Conservation (phyloP, 441 rosid genomes). For the Pelargonium exstipulatum region DNA sequence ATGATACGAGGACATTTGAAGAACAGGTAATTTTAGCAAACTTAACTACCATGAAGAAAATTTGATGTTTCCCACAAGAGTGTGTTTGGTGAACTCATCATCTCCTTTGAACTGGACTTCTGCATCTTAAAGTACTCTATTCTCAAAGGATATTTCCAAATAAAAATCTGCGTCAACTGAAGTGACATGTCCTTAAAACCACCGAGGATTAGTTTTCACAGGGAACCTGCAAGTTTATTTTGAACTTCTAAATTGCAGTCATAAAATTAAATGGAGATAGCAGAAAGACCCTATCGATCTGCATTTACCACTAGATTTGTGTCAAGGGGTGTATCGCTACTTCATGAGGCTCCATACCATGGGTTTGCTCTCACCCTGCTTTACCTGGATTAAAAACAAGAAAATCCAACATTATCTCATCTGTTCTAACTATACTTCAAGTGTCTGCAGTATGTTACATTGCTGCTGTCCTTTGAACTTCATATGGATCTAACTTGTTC, state of each 20-base stretch:
- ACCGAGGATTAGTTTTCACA: not conserved
- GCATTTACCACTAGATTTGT: no score
- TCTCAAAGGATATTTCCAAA: not conserved
- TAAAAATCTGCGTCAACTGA: not conserved
- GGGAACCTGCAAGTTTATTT: not conserved
- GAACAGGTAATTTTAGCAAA: slow-evolving; percentile 58
- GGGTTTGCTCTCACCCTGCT: no score
- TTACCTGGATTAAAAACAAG: not conserved
- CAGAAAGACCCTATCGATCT: no score
- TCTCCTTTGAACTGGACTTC: not conserved
- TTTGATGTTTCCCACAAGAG: slow-evolving; percentile 11
- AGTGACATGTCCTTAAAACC: not conserved
- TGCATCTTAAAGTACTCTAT: not conserved
- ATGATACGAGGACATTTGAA: slow-evolving; percentile 63
- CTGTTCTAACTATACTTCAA: not conserved
- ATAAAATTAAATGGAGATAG: no score
- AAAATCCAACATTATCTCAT: slow-evolving; percentile 1
- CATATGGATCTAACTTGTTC: slow-evolving; percentile 4
- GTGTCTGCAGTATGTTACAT: not conserved
- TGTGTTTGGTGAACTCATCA: not conserved
- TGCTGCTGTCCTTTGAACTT: not conserved
- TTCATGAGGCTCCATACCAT: no score
- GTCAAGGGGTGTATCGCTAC: no score
- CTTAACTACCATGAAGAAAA: not conserved
- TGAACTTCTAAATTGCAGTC: no score